Evolutionary conservation across 768 basidiomycete genomes (phyloP).

Genomic region (Mycena polygramma): DNA sequence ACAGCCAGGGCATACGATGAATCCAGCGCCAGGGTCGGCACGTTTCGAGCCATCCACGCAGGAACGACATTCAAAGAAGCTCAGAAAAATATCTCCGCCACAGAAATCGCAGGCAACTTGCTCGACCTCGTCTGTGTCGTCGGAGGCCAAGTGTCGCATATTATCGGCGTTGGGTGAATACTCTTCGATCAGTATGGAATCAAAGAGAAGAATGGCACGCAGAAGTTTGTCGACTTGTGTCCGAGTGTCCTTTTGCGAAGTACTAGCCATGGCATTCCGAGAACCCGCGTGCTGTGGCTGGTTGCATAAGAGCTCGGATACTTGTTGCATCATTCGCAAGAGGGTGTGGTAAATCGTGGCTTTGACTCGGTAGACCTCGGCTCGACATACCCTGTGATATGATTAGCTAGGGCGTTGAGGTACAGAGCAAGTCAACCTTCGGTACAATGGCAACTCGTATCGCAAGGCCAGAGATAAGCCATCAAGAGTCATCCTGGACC

Average conservation of each 20-base stretch:
- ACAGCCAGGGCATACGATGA: constrained; percentile 76
- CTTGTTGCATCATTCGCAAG: constrained; percentile 39
- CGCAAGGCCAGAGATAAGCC: constrained; percentile 72
- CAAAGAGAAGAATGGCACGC: constrained; percentile 31
- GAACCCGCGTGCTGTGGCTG: constrained; percentile 5
- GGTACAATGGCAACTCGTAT: constrained; percentile 85
- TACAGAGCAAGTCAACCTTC: constrained; percentile 61
- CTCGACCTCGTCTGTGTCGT: constrained; percentile 34
- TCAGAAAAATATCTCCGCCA: constrained; percentile 84
- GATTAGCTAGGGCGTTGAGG: constrained; percentile 7
- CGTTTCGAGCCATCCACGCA: constrained; percentile 51
- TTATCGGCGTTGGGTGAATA: constrained; percentile 43
- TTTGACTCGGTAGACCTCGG: constrained; percentile 83
- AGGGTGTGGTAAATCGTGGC: constrained; percentile 71
- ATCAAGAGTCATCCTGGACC: constrained; percentile 85
- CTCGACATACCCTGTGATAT: constrained; percentile 76
- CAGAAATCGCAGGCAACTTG: constrained; percentile 82
- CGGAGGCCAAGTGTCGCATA: constrained; percentile 13
- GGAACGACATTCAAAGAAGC: constrained; percentile 77
- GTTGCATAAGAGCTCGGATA: constrained; percentile 5
- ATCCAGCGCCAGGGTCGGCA: constrained; percentile 53
- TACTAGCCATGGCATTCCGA: constrained; percentile 7
- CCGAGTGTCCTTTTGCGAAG: constrained; percentile 19
- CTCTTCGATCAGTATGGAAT: constrained; percentile 35
- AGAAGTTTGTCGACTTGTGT: constrained; percentile 15